A percentile compares a stretch with the other conserved stretches of the same genome.
These are phyloP conservation scores for Scheffersomyces segobiensis DNA, from an alignment of 1,139 yeast species.

Conservation along the genomic window DNA sequence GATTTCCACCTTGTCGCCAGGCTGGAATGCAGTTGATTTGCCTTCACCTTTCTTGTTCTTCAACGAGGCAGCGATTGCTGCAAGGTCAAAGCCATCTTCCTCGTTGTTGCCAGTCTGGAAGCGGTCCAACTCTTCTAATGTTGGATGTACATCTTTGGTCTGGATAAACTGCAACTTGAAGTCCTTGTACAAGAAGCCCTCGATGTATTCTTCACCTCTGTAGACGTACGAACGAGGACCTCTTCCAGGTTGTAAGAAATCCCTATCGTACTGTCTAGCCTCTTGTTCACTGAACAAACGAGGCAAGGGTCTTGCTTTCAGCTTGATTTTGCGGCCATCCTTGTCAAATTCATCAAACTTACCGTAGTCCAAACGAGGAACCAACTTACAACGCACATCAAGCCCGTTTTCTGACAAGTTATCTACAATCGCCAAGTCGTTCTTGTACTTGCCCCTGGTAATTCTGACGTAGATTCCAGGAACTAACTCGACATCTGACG, in stretches of 20 bases:
- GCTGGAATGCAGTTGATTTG: conserved; percentile 64
- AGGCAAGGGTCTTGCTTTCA: conserved; percentile 76
- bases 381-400: conserved; percentile 87
- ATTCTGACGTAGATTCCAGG: conserved; percentile 94
- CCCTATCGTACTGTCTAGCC: conserved; percentile 53
- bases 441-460: conserved; percentile 87
- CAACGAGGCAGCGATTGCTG: conserved; percentile 80
- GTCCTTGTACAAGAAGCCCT: conserved; percentile 85
- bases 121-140: conserved; percentile 82
- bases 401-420: conserved; percentile 92
- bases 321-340: conserved; percentile 52
- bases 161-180: conserved; percentile 80
- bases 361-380: conserved; percentile 93
- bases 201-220: conserved; percentile 83
- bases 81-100: conserved; percentile 78
- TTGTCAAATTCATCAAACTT: conserved; percentile 59
- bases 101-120: conserved; percentile 72
- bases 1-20: conserved; percentile 93
- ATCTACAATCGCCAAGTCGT: conserved; percentile 91
- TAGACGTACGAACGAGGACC: conserved; percentile 76
- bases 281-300: conserved; percentile 79
- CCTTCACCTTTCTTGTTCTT: conserved; percentile 51
- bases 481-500: conserved; percentile 81
- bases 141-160: conserved; percentile 83
- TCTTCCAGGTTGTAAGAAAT: conserved; percentile 67